Base-by-base conservation (phyloP, 768 basidiomycete species). In the Cystofilobasidium ferigula region DNA sequence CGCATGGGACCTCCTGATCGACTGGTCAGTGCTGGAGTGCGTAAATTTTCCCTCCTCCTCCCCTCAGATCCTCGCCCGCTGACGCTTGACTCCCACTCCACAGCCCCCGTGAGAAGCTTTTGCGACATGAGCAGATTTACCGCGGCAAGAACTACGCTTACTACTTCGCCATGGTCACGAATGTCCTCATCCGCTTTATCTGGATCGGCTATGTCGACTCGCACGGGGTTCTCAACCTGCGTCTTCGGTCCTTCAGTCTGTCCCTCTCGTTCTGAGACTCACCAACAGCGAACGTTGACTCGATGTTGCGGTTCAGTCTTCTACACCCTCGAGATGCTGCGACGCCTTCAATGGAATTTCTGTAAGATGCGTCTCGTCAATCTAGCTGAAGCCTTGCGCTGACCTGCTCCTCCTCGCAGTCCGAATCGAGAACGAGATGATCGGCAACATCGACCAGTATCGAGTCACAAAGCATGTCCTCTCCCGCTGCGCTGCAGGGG, bases 1-100 rank as follows among this genome's bases (percentile, higher is more conserved):
- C 47, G 74, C 82, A 42, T 97, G 95, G 67, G 67, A 68, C n/a
- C 93, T 90, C 36, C 72, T 86, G 13, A 87, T 93, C 83, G 94
- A 98, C 74, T 97, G 94, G 94, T 89, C 87, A 1, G 73, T 98
- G 51, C 78, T 90, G 48, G 80, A 82, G 45, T 54, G 18, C 8
- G 51, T 32, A 10, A 42, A 42, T 14, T 14, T 32, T 32, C 20
- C 28, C 14, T 12, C 28, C 26, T 4, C 26, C 26, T 5, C 14
- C 7, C 14, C 3, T 47, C n/a, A 16, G 22, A 47, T 20, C 3
- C 40, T 18, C 3, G 3, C n/a, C 2, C 22, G 3, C 45, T n/a
- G 22, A 24, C 28, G 14, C 2, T 28, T 54, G 51, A 30, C 51
- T 1, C 26, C 28, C 7, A 4, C 24, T 1, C 26, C 6, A 26